Conservation (phyloP, 2,329 filamentous ascomycete species). For the Eutypa lata region DNA sequence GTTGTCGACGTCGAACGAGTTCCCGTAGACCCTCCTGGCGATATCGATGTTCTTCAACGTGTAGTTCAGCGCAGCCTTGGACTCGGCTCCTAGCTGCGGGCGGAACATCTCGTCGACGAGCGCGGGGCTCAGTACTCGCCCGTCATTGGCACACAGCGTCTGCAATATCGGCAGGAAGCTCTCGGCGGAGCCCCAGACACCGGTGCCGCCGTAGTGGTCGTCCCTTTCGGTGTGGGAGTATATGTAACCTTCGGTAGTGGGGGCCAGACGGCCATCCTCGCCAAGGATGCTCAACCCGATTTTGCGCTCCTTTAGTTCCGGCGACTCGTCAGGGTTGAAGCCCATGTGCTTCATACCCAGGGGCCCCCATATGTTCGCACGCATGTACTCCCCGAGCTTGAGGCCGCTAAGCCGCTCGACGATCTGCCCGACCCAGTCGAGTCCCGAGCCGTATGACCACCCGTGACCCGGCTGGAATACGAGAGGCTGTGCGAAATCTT, state of each 20-base stretch:
- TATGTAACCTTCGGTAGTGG: slow-evolving; percentile 2
- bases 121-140: slow-evolving; percentile 4
- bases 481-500: slow-evolving; percentile 42
- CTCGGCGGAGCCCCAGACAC: slow-evolving; percentile 5
- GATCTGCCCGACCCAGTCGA: slow-evolving; percentile 53
- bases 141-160: slow-evolving; percentile 10
- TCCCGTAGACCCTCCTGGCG: background rate
- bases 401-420: slow-evolving; percentile 44
- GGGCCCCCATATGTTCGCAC: slow-evolving; percentile 40
- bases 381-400: slow-evolving; percentile 41
- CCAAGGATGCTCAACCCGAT: slow-evolving; percentile 6
- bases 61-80: slow-evolving; percentile 5
- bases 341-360: slow-evolving; percentile 33
- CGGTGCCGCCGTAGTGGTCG: slow-evolving; percentile 7
- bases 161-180: slow-evolving; percentile 8
- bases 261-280: slow-evolving; percentile 4
- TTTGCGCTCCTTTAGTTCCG: slow-evolving; percentile 6
- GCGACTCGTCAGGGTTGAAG: slow-evolving; percentile 5
- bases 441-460: slow-evolving; percentile 48
- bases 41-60: background rate
- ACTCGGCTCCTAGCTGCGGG: slow-evolving; percentile 7
- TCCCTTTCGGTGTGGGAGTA: background rate
- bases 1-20: slow-evolving; percentile 10
- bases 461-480: slow-evolving; percentile 46
- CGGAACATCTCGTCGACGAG: slow-evolving; percentile 11